These are phyloP conservation scores for Cyberlindnera maclurae DNA, from an alignment of 805 yeast species.

Conservation along the genomic window DNA sequence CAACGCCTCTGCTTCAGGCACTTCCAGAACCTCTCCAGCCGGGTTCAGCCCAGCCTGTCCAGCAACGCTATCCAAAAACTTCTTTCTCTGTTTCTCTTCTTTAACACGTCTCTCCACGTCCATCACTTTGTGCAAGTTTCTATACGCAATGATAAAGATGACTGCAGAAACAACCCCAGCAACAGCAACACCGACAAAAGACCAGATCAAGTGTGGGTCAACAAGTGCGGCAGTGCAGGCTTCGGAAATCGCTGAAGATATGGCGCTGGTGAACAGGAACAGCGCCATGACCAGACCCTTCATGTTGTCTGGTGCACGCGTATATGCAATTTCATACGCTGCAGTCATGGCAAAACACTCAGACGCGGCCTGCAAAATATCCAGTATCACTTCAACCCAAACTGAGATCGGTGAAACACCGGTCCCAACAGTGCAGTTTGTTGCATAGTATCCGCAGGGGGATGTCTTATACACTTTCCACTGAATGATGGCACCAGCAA, in stretches of 20 bases:
- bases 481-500: conserved; percentile 44
- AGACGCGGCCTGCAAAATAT: conserved; percentile 62
- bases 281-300: conserved; percentile 39
- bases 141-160: conserved; percentile 36
- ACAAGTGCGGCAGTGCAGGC: conserved; percentile 60
- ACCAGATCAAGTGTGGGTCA: conserved; percentile 68
- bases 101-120: conserved; percentile 15
- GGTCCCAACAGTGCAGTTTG: conserved; percentile 35
- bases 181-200: conserved; percentile 55
- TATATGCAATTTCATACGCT: conserved; percentile 78
- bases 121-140: conserved; percentile 18
- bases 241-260: conserved; percentile 72
- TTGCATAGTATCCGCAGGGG: conserved; percentile 65
- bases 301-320: conserved; percentile 65
- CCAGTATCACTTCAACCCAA: conserved; percentile 60
- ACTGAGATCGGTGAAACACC: conserved; percentile 43
- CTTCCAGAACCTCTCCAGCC: too few species aligned
- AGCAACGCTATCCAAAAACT: conserved; percentile 5
- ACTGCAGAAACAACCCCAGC: conserved; percentile 54
- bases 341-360: conserved; percentile 78
- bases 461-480: conserved; percentile 60
- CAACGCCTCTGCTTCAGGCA: too few species aligned
- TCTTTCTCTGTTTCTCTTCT: conserved; percentile 12
- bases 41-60: conserved; percentile 20
- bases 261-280: conserved; percentile 66